phyloP scores from a whole-genome alignment of 495 filamentous ascomycete species.

The Penicillium simplicissimum region DNA sequence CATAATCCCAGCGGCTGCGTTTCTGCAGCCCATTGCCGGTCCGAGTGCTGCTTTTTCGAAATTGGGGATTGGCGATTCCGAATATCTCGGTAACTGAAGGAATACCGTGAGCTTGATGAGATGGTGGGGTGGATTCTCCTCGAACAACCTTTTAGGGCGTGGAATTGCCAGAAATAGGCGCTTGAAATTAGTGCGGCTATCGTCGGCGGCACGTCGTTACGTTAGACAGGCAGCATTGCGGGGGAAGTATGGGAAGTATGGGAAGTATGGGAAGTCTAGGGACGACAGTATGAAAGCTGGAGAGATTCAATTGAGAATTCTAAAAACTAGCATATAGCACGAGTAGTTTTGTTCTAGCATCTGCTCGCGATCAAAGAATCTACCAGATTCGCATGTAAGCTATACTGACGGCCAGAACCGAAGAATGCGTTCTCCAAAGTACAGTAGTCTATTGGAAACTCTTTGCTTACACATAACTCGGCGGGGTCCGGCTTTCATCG shows the following conservation, averaged over 20 bases:
- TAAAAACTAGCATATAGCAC: no score
- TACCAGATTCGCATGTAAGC: not conserved
- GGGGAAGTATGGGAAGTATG: no score
- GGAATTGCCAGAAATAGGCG: not conserved
- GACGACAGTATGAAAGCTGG: no score
- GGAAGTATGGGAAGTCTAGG: no score
- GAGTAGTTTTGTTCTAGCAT: no score
- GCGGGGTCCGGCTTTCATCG: not conserved
- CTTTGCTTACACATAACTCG: not conserved
- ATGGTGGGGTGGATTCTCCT: not conserved
- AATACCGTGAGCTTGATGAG: not conserved
- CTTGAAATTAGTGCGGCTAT: not conserved
- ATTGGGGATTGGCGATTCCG: constrained; percentile 1
- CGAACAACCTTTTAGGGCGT: not conserved
- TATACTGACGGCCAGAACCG: not conserved
- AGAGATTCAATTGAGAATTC: not conserved
- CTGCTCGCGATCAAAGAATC: not conserved
- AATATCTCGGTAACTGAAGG: not conserved
- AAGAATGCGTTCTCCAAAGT: not conserved
- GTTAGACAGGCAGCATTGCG: not conserved
- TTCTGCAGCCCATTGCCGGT: not conserved
- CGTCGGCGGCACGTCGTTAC: not conserved
- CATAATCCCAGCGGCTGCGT: not conserved
- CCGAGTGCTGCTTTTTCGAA: not conserved
- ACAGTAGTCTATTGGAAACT: no score